Base-by-base conservation (phyloP, 345 rosid species). In the Citrus reticulata region DNA sequence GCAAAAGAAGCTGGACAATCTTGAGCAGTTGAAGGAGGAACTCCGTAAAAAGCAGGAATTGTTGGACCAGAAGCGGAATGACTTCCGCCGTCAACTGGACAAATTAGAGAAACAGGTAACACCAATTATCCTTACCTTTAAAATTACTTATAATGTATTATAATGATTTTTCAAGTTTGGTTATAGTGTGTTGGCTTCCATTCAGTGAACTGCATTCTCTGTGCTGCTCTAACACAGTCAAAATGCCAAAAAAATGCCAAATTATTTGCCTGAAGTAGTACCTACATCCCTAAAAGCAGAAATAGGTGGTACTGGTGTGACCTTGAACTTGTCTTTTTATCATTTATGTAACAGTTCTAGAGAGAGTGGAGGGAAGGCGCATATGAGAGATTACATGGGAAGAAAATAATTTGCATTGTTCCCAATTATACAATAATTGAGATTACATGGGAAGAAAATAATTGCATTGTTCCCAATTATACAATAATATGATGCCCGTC, bases 21-120 rank as follows among this genome's bases (percentile, higher is more conserved):
- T 95, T 51, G 98, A 91, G 87, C 94, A 76, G 77, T 82, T 96
- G 88, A 94, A 91, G 89, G 98, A 93, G 84, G 88, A 93, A 51
- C 90, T 96, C 16, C 93, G 93, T 68, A 93, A 90, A 87, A 96
- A 94, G 88, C 99, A 87, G 84, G 95, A 94, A 84, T 81, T 91
- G 89, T 87, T 96, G 85, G 99, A 90, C 79, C 94, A 88, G 90
- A 94, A 93, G 85, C 89, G 95, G 66, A 91, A 82, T 24, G 93
- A 94, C 75, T 94, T 92, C 83, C 89, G 90, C 61, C 91, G 89
- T 61, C 84, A 90, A 79, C 82, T 94, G 90, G 89, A 89, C 61
- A 87, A 86, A 67, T 90, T 94, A 77, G 85, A 85, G 82, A 96
- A 91, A 91, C 95, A 91, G 71, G 95, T 89, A 85, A 70, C 64